Conservation (phyloP, 2,329 filamentous ascomycete species). For the Colletotrichum simmondsii region DNA sequence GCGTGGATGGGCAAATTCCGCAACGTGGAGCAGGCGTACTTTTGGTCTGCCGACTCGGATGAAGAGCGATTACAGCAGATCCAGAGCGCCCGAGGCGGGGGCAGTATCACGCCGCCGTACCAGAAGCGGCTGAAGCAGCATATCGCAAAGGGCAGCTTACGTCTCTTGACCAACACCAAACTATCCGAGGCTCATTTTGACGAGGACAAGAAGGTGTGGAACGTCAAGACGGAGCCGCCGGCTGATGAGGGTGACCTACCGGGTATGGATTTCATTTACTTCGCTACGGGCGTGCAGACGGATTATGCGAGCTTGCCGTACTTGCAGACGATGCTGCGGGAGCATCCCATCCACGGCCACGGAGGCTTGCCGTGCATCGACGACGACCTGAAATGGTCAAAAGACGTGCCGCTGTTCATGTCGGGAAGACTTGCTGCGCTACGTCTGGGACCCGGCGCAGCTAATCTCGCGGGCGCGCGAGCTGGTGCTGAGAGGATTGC, state of each 20-base stretch:
- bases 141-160: conserved; percentile 60
- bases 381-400: conserved; percentile 80
- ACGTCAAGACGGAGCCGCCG: conserved; percentile 62
- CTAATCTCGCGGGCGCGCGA: conserved; percentile 79
- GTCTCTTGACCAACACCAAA: conserved; percentile 67
- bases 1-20: conserved; percentile 87
- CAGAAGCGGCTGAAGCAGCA: conserved; percentile 74
- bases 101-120: conserved; percentile 79
- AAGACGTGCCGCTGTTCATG: conserved; percentile 78
- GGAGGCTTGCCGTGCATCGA: conserved; percentile 79
- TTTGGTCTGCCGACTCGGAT: conserved; percentile 81
- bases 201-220: conserved; percentile 49
- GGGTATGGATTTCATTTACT: conserved; percentile 76
- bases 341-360: conserved; percentile 70
- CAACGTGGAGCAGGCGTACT: conserved; percentile 80
- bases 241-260: conserved; percentile 58
- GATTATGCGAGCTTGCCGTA: conserved; percentile 71
- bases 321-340: conserved; percentile 66
- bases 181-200: conserved; percentile 65
- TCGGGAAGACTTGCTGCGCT: conserved; percentile 75
- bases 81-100: conserved; percentile 74
- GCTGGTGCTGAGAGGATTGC: conserved; percentile 78
- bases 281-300: conserved; percentile 77
- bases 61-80: conserved; percentile 75
- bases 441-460: conserved; percentile 76